Percentiles rank a stretch among this genome's conserved stretches.
Evolutionary conservation across 208 protist species (phyloP).

Genomic region (Trypanosoma platydactyli): DNA sequence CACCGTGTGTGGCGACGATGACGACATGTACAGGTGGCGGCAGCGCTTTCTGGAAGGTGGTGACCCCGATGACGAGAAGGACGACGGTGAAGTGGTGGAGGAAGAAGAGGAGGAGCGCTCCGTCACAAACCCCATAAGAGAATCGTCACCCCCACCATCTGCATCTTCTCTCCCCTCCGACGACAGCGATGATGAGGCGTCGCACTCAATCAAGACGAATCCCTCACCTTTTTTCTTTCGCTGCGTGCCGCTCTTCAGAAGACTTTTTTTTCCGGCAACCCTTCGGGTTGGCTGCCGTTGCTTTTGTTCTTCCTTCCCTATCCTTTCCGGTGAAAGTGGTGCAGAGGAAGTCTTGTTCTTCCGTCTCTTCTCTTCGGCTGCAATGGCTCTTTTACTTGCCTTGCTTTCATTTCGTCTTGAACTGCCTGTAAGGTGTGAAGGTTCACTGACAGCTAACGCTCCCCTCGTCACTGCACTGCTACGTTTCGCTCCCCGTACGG

Average conservation of each 20-base stretch:
- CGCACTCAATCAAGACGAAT: conserved; percentile 26
- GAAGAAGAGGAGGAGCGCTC: not conserved
- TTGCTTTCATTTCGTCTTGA: too few relatives aligned
- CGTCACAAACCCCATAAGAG: conserved; percentile 1
- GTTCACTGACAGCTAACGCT: not conserved
- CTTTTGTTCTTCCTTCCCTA: not conserved
- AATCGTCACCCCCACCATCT: not conserved
- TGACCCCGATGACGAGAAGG: not conserved
- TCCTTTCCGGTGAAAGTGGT: not conserved
- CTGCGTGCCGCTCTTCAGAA: not conserved
- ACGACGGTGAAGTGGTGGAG: not conserved
- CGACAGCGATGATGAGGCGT: not conserved
- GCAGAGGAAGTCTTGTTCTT: not conserved
- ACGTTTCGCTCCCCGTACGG: conserved; percentile 39
- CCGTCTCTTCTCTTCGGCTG: not conserved
- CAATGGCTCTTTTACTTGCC: not conserved
- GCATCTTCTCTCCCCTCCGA: not conserved
- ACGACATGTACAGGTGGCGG: not conserved
- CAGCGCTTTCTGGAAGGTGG: conserved; percentile 1
- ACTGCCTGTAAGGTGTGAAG: too few relatives aligned
- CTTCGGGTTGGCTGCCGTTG: not conserved
- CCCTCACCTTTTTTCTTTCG: not conserved
- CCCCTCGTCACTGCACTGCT: not conserved
- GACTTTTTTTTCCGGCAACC: not conserved
- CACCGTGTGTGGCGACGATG: not conserved